Evolutionary conservation across 805 yeast species (phyloP).

Genomic region (Teunomyces gatunensis): DNA sequence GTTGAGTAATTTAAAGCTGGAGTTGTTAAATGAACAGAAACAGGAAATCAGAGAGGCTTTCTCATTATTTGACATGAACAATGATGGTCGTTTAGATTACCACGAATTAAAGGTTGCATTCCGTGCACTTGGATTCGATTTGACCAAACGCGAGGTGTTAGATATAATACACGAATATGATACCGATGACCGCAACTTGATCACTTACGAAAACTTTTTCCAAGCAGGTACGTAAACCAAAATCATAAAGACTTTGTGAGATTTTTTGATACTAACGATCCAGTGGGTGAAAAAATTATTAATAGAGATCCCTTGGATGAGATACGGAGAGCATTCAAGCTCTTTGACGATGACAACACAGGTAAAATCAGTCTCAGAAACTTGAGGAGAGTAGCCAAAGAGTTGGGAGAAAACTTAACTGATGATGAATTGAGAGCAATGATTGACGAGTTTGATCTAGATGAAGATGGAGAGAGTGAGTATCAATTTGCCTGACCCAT

Average conservation of each 20-base stretch:
- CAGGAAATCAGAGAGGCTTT: slow-evolving; percentile 93
- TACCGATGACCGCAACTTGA: slow-evolving; percentile 66
- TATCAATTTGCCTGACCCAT: slow-evolving; percentile 14
- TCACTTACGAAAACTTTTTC: slow-evolving; percentile 79
- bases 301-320: slow-evolving; percentile 93
- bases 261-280: slow-evolving; percentile 19
- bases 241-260: neutral
- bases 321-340: slow-evolving; percentile 80
- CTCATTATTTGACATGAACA: slow-evolving; percentile 85
- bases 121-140: slow-evolving; percentile 88
- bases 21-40: slow-evolving; percentile 79
- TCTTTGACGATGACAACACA: slow-evolving; percentile 84
- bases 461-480: slow-evolving; percentile 87
- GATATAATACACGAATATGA: slow-evolving; percentile 79
- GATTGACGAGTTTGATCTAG: slow-evolving; percentile 96
- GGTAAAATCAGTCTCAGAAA: slow-evolving; percentile 81
- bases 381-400: slow-evolving; percentile 85
- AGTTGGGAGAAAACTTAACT: slow-evolving; percentile 84
- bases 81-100: slow-evolving; percentile 85
- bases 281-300: slow-evolving; percentile 76
- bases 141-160: slow-evolving; percentile 70
- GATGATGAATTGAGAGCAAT: slow-evolving; percentile 94
- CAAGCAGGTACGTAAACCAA: slow-evolving; percentile 52
- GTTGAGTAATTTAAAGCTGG: slow-evolving; percentile 52
- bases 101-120: slow-evolving; percentile 94